Base-by-base conservation (phyloP, 23 red algal species). In the Gracilaria vermiculophylla region DNA sequence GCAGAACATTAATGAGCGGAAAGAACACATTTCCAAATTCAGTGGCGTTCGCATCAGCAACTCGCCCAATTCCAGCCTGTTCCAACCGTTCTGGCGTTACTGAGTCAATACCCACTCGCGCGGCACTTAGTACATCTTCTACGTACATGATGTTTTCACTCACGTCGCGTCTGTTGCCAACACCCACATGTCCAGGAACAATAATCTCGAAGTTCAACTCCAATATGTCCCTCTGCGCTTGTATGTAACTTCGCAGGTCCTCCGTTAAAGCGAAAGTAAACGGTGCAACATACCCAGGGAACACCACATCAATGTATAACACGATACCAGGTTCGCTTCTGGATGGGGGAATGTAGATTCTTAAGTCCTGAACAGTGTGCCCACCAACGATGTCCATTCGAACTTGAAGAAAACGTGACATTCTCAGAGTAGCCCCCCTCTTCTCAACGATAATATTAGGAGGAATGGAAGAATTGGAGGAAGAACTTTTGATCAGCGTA, bases 1-100 rank as follows among this genome's bases (percentile, higher is more conserved):
- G 62, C 2, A 24, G 2, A 2, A 85, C 73, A 1, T 3, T 15
- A n/a, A 85, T 21, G 13, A 85, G 33, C 25, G 62, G 24, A 44
- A 77, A 83, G 20, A 58, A 76, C 6, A 41, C 16, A 55, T 92
- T 92, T 9, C 89, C 78, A 39, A 71, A 92, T 48, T 62, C 70
- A 6, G 20, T 36, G 5, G 34, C 42, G 11, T 53, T 32, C 2
- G 89, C 78, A 33, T 82, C 58, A 41, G 23, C 17, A 31, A 64
- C 57, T 17, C 36, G 28, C 28, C 47, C 32, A 6, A 69, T 8
- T 15, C 79, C 89, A 17, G 56, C 79, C 40, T 47, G 8, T n/a
- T 10, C 20, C 4, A 73, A 16, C 17, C 35, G 28, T 15, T 70
- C 36, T 2, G 64, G 64, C 2, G 64, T 70, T 4, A 70, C 37